Evolutionary conservation across 495 filamentous ascomycete genomes (phyloP), one percentile per base, ranked within the genome.

Genomic region (Friedmanniomyces endolithicus): DNA sequence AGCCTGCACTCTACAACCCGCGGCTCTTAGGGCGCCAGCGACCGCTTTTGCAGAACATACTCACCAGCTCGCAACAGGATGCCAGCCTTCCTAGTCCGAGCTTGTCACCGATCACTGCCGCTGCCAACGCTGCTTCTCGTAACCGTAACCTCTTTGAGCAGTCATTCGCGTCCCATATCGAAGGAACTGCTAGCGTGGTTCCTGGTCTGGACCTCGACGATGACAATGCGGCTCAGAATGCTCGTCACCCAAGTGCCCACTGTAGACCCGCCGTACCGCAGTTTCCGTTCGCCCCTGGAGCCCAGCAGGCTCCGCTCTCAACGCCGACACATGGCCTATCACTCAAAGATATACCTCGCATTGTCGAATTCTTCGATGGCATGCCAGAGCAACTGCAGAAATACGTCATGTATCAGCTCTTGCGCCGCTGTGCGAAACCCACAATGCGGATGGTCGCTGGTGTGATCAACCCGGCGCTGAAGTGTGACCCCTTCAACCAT

Each of bases 331-430:
- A 52, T 45, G 22, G 58, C 16, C 65, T 76, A 3, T 77, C 77
- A 8, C 53, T 85, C 27, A 77, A 85, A 76, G 86, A 90, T 63
- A 86, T 90, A 46, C 86, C 84, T 0, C 77, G 75, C 8, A 87
- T 97, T 76, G 66, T 99, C 16, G 87, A 95, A 57, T 83, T 81
- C 29, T 97, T 99, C 62, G 94, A 96, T 65, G 75, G 83, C 8
- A 84, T 97, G 72, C 88, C 94, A 0, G 78, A 84, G 27, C 82
- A 88, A 56, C 76, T 97, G 76, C 88, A 97, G 66, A 84, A 80
- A 0, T 94, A 94, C 64, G 79, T 99, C 63, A 95, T 97, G 85
- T 96, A 90, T 64, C 89, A 97, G 62, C 79, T 99, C 34, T 75
- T 99, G 23, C 82, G 85, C 29, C 80, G 94, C 39, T 95, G 92